These are phyloP conservation scores for Trichoderma simmonsii DNA, from an alignment of 2,329 filamentous ascomycete genomes.

Conservation along the genomic window DNA sequence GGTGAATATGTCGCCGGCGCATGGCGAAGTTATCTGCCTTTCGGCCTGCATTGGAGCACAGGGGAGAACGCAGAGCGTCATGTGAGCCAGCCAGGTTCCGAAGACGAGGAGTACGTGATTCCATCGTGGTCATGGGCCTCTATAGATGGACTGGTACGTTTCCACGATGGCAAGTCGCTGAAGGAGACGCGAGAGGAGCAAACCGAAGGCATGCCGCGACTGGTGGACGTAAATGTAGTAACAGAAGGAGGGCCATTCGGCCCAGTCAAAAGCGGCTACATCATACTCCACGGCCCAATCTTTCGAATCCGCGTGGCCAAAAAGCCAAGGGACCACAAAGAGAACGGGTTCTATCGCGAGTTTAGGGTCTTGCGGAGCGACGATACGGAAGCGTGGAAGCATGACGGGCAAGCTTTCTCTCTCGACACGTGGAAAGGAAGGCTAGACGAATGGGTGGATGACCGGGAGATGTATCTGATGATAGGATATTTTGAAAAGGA, in stretches of 20 bases:
- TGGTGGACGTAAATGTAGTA: not conserved
- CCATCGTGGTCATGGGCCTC: constrained; percentile 6
- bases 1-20: not conserved
- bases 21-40: not conserved
- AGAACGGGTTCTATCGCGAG: not conserved
- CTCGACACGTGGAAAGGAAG: constrained; percentile 3
- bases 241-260: constrained; percentile 8
- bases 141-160: not conserved
- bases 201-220: not conserved
- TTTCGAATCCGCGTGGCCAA: not conserved
- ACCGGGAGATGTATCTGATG: constrained; percentile 9
- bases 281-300: constrained; percentile 1
- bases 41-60: not conserved
- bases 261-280: not conserved
- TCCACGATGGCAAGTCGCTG: constrained; percentile 1
- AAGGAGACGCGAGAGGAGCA: not conserved
- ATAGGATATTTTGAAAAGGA: not conserved
- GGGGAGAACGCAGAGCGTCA: constrained; percentile 1
- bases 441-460: not conserved
- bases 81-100: not conserved
- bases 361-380: not conserved
- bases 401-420: not conserved
- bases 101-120: not conserved
- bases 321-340: not conserved
- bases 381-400: not conserved